Conservation (phyloP, 2,329 filamentous ascomycete genomes). For the Botryotinia convoluta region DNA sequence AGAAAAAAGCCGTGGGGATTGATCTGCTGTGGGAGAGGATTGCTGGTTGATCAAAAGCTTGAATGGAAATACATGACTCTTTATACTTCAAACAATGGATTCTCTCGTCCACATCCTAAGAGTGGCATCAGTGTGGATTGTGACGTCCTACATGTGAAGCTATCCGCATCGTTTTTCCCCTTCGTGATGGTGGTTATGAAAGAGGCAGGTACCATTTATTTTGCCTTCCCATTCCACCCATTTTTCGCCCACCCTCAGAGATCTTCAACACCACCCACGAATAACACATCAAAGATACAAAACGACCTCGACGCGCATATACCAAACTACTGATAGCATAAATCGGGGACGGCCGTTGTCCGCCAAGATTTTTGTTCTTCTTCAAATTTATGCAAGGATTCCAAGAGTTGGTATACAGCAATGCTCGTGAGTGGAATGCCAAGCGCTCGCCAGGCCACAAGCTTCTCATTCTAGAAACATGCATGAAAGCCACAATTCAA, state of each 20-base stretch:
- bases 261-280: background rate
- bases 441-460: conserved; percentile 12
- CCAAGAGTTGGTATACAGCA: background rate
- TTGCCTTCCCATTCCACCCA: background rate
- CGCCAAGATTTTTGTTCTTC: background rate
- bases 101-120: background rate
- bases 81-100: background rate
- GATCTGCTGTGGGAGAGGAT: background rate
- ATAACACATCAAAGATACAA: conserved; percentile 5
- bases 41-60: background rate
- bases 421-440: conserved; percentile 19
- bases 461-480: conserved; percentile 11
- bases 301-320: background rate
- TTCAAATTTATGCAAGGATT: conserved; percentile 2
- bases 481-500: conserved; percentile 1
- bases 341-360: conserved; percentile 10
- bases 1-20: background rate
- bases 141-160: background rate
- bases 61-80: background rate
- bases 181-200: conserved; percentile 2
- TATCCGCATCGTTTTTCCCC: background rate
- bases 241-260: background rate
- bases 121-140: background rate
- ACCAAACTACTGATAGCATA: conserved; percentile 6
- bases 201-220: conserved; percentile 16